These are phyloP conservation scores for Pseudocercospora fuligena DNA, from an alignment of 2,329 filamentous ascomycete genomes.

Conservation along the genomic window DNA sequence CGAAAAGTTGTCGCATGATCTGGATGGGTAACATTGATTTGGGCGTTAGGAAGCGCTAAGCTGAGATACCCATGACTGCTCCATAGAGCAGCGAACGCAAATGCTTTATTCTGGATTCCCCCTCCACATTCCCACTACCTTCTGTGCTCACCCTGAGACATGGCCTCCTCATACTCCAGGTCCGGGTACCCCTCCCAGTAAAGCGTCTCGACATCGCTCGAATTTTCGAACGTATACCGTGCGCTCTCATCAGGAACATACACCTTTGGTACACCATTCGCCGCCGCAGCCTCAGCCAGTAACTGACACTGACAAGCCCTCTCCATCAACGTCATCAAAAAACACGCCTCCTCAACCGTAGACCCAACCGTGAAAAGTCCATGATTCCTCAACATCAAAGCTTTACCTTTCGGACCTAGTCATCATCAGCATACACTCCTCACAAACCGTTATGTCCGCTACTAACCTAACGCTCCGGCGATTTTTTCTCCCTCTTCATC, in stretches of 20 bases:
- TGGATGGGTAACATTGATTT: background rate
- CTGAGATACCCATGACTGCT: background rate
- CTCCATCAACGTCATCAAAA: slow-evolving; percentile 71
- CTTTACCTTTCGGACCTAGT: slow-evolving; percentile 66
- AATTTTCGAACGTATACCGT: slow-evolving; percentile 57
- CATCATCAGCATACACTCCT: too few relatives aligned
- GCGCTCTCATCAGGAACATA: slow-evolving; percentile 62
- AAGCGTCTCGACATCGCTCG: slow-evolving; percentile 53
- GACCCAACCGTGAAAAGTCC: slow-evolving; percentile 71
- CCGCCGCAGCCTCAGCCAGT: slow-evolving; percentile 68
- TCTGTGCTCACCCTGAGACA: background rate
- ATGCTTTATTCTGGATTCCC: background rate
- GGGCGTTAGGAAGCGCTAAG: background rate
- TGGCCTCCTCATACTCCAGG: slow-evolving; percentile 45
- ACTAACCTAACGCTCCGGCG: slow-evolving; percentile 53
- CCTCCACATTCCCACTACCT: background rate
- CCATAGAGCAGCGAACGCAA: background rate
- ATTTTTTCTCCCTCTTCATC: slow-evolving; percentile 68
- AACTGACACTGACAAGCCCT: slow-evolving; percentile 71
- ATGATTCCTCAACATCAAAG: slow-evolving; percentile 71
- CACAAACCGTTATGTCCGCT: too few relatives aligned
- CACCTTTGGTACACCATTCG: slow-evolving; percentile 57
- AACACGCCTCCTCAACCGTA: slow-evolving; percentile 77
- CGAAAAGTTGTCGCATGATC: background rate
- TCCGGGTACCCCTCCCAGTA: slow-evolving; percentile 61